Evolutionary conservation across 2,329 filamentous ascomycete genomes (phyloP), one percentile per base, ranked within the genome.

Genomic region (Botrytis pseudocinerea): DNA sequence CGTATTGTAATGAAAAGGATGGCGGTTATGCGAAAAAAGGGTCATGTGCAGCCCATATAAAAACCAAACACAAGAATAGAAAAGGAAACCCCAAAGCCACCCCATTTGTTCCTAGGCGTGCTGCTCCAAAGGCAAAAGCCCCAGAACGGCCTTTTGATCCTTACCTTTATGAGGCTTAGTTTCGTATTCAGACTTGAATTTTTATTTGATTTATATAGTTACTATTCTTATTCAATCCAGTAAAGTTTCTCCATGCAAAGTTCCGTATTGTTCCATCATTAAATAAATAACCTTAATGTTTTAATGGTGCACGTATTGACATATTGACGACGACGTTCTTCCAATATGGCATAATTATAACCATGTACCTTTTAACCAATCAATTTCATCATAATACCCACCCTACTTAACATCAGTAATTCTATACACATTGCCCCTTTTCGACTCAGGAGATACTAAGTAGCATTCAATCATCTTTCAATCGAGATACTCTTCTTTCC

Each of bases 351-450:
- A 2, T 3, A 42, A 16, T 16, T 16, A 16, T 2, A 16, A 42
- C 48, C n/a, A n/a, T 7, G 25, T 6, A 51, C 14, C 22, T n/a
- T n/a, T n/a, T n/a, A n/a, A n/a, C n/a, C n/a, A n/a, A n/a, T n/a
- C n/a, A n/a, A n/a, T n/a, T n/a, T n/a, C 12, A 51, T n/a, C 0
- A 16, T 14, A 1, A 51, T n/a, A 1, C 4, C n/a, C 25, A 25
- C 25, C 4, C 25, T 51, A 7, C n/a, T 51, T 5, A 51, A 0
- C 25, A 51, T 51, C 25, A n/a, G 48, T n/a, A 4, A n/a, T n/a
- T 51, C 25, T 51, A 51, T 14, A 51, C 25, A 2, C 25, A n/a
- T 51, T 16, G 0, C 12, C 7, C 3, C 12, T 7, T 6, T 6
- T 16, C 25, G 14, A 51, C 2, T 12, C 14, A 14, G 25, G 14